Base-by-base conservation (phyloP, 139 green algal species). In the Coelastrella sp. region DNA sequence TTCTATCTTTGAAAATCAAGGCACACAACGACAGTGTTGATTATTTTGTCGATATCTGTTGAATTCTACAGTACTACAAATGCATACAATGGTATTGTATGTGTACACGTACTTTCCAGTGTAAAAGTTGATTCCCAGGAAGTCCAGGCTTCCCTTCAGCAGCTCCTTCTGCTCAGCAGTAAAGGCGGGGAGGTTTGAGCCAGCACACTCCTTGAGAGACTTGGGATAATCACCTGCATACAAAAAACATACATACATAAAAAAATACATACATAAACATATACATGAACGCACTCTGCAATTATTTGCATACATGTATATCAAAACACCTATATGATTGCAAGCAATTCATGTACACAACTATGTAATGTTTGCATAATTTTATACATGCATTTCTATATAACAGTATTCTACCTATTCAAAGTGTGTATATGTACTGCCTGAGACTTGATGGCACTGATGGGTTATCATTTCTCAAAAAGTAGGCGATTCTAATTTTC, bases 91-190 rank as follows among this genome's bases (percentile, higher is more conserved):
- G 30, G 4, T 9, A 4, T 40, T 69, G 30, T 38, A 8, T 2
- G 35, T 1, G 6, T 0, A 9, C 34, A 88, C 88, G 32, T 35
- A 91, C 57, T 66, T 73, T 19, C 68, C 63, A 15, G 87, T 93
- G 88, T 94, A 94, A 83, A 91, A 85, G 82, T 94, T 94, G 34
- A 94, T 86, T 19, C 84, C 87, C 43, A 93, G 86, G 83, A 91
- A 94, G 86, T 94, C 91, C 43, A 83, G 25, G 17, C 79, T 90
- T 17, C 84, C 88, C 64, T 92, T 89, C 17, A 94, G 40, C 9
- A 77, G 41, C 7, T 41, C 17, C 13, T n/a, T 43, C 59, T 94
- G 79, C 66, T 94, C 74, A 34, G 79, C 3, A 17, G 91, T 93
- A 75, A 94, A 93, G 0, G 9, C 37, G 0, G 88, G 91, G 62